A percentile compares a stretch with the other conserved stretches of the same genome.
These are phyloP conservation scores for Kluyveromyces wickerhamii DNA, from an alignment of 805 yeast genomes.

Conservation along the genomic window DNA sequence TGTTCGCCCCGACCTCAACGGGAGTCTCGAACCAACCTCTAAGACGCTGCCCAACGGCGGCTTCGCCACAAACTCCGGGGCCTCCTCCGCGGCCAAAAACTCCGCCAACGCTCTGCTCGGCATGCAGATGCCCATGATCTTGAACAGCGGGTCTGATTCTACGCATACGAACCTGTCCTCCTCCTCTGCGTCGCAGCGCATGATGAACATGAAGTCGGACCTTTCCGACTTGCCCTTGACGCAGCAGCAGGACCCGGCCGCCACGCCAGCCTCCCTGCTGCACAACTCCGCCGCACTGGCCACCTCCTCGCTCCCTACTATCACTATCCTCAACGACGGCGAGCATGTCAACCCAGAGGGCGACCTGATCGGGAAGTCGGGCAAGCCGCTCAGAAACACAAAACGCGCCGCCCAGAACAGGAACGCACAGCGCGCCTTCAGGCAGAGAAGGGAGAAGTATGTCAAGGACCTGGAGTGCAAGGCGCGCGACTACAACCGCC, in stretches of 20 bases:
- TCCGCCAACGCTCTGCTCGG: neutral
- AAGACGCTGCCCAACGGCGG: no score
- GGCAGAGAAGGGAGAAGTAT: constrained; percentile 75
- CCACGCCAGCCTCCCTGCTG: constrained; percentile 1
- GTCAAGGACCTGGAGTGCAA: constrained; percentile 71
- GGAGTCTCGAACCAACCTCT: no score
- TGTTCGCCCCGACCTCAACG: no score
- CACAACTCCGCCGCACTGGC: constrained; percentile 1
- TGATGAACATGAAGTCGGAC: constrained; percentile 4
- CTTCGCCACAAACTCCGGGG: no score
- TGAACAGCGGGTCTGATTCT: constrained; percentile 4
- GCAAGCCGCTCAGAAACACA: constrained; percentile 35
- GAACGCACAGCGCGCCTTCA: constrained; percentile 84
- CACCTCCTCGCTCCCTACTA: constrained; percentile 2
- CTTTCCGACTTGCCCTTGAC: constrained; percentile 1
- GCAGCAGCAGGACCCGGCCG: neutral
- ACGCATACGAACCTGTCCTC: neutral
- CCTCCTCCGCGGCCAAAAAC: no score
- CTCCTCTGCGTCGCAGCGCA: constrained; percentile 4
- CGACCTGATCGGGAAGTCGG: constrained; percentile 21
- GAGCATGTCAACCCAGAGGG: constrained; percentile 17
- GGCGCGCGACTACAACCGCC: constrained; percentile 53
- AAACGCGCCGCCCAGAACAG: constrained; percentile 91
- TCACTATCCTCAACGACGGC: constrained; percentile 9
- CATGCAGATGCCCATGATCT: constrained; percentile 6